Evolutionary conservation across 2,329 filamentous ascomycete genomes (phyloP).

Genomic region (Ophiostoma australiae): DNA sequence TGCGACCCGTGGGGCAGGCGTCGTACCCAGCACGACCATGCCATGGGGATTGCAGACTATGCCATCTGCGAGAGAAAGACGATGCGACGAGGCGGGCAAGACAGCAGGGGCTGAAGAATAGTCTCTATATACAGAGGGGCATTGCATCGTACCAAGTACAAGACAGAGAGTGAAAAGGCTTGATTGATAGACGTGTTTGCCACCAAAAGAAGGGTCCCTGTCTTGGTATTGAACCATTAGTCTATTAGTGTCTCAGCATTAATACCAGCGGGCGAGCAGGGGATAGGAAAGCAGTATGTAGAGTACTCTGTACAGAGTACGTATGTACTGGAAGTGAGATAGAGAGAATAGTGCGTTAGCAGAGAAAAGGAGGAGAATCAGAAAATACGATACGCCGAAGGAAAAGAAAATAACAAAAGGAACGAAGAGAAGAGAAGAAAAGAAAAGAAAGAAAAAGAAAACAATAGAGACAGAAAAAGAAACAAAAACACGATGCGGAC

Average conservation of each 20-base stretch:
- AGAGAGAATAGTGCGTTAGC: neutral
- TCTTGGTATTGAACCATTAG: neutral
- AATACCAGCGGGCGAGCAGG: neutral
- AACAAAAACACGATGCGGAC: neutral
- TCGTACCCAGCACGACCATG: neutral
- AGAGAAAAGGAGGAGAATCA: neutral
- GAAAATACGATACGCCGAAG: neutral
- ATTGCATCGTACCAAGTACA: too few species aligned
- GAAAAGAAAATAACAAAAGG: neutral
- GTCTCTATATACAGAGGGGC: too few species aligned
- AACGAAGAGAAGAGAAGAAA: slow-evolving; percentile 16
- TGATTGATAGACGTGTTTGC: neutral
- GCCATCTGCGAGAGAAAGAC: neutral
- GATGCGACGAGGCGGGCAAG: neutral
- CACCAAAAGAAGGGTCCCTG: neutral
- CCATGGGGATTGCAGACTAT: neutral
- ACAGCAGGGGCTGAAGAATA: neutral
- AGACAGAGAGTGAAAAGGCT: neutral
- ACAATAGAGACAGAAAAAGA: neutral
- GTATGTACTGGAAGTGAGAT: too few species aligned
- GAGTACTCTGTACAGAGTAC: too few species aligned
- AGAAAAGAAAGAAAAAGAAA: slow-evolving; percentile 3
- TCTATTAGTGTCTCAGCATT: neutral
- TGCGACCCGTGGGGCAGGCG: too few species aligned
- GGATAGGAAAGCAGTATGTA: too few species aligned